Conservation (phyloP, 768 basidiomycete genomes). For the Coprinopsis cinerea region DNA sequence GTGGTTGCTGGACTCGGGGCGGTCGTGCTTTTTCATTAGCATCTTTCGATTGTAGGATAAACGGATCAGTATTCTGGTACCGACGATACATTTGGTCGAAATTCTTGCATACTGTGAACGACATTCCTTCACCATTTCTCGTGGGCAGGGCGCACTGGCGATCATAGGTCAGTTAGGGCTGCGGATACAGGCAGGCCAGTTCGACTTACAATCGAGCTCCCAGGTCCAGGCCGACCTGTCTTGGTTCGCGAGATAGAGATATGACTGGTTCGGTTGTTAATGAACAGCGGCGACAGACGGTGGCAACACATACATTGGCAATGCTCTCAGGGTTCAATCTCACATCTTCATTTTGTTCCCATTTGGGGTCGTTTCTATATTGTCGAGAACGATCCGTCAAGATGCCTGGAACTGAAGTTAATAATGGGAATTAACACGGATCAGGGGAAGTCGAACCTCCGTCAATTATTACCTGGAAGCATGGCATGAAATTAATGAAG, state of each 20-base stretch:
- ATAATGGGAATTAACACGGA: neutral
- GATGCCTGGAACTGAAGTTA: constrained; percentile 24
- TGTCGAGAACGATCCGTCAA: constrained; percentile 25
- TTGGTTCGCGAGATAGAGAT: constrained; percentile 61
- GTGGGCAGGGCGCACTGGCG: constrained; percentile 37
- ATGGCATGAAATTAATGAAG: neutral
- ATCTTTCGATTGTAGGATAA: too few relatives aligned
- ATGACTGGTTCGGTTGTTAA: constrained; percentile 36
- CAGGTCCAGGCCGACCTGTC: constrained; percentile 72
- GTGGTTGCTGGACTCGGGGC: constrained; percentile 1
- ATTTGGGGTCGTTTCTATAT: constrained; percentile 26
- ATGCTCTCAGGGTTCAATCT: constrained; percentile 63
- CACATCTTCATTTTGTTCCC: constrained; percentile 39
- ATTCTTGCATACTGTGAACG: too few relatives aligned
- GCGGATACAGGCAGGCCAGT: neutral
- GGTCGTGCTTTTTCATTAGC: neutral
- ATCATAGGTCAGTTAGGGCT: neutral
- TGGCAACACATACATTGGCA: constrained; percentile 43
- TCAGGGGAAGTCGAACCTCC: constrained; percentile 35
- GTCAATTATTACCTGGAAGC: constrained; percentile 57
- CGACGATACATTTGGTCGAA: too few relatives aligned
- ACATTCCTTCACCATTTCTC: constrained; percentile 34
- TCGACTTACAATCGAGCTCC: constrained; percentile 69
- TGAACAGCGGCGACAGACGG: neutral
- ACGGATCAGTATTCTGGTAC: too few relatives aligned